Conservation (phyloP, 73 alveolate genomes). For the Blepharisma japonicum region DNA sequence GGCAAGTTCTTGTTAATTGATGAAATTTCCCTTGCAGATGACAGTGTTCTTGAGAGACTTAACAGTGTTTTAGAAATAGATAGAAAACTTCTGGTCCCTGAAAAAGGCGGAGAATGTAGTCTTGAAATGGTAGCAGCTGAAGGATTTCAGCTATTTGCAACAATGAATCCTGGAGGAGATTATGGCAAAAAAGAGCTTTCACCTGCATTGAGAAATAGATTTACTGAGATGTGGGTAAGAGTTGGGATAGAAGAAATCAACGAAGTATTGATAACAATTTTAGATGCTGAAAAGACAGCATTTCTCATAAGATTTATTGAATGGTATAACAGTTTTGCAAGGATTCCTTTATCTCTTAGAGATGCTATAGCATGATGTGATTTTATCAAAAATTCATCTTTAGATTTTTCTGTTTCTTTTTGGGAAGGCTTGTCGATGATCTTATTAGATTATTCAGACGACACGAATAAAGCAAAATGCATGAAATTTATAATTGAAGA, state of each 20-base stretch:
- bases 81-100: constrained; percentile 88
- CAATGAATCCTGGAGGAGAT: constrained; percentile 99
- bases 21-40: constrained; percentile 99
- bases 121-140: constrained; percentile 78
- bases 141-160: constrained; percentile 87
- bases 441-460: background rate
- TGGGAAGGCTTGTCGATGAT: background rate
- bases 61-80: constrained; percentile 97
- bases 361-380: constrained; percentile 27
- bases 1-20: constrained; percentile 97
- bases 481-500: too few species aligned
- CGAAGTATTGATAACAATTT: background rate
- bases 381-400: background rate
- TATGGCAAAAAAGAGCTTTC: constrained; percentile 96
- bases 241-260: constrained; percentile 3
- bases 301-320: background rate
- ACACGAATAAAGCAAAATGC: too few species aligned
- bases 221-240: constrained; percentile 97
- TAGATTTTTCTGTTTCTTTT: background rate
- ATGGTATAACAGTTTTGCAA: constrained; percentile 43
- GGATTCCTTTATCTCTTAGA: constrained; percentile 45
- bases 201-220: constrained; percentile 98
- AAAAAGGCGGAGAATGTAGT: constrained; percentile 70
- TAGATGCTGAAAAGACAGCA: background rate
- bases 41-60: constrained; percentile 97